Evolutionary conservation across 306 rosid genomes (phyloP).

Genomic region (Herpetospermum pedunculosum): DNA sequence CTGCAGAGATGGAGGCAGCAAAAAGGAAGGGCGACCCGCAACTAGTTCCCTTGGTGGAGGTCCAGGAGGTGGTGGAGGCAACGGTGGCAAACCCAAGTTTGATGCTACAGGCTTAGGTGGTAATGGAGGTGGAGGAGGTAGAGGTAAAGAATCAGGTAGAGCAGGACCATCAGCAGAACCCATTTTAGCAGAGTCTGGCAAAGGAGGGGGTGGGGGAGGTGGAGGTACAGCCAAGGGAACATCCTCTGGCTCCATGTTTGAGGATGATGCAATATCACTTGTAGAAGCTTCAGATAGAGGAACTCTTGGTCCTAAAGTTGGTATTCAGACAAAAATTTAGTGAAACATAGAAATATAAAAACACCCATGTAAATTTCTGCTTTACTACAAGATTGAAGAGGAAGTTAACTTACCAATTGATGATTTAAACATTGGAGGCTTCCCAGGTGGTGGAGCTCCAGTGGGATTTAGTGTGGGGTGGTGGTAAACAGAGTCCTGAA

Average conservation of each 20-base stretch:
- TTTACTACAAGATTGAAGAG: slow-evolving; percentile 11
- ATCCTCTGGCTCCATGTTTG: slow-evolving; percentile 47
- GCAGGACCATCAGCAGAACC: slow-evolving; percentile 48
- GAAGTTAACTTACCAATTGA: slow-evolving; percentile 53
- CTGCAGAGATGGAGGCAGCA: slow-evolving; percentile 73
- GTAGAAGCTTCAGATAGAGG: slow-evolving; percentile 82
- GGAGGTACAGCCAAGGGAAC: slow-evolving; percentile 50
- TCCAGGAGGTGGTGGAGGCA: slow-evolving; percentile 99
- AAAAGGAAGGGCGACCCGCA: slow-evolving; percentile 40
- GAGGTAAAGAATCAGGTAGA: slow-evolving; percentile 64
- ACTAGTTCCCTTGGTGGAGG: slow-evolving; percentile 70
- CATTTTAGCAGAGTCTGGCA: slow-evolving; percentile 35
- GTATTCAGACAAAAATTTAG: slow-evolving; percentile 19
- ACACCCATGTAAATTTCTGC: not conserved
- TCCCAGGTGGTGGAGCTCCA: slow-evolving; percentile 99
- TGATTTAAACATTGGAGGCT: slow-evolving; percentile 95
- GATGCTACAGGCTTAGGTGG: slow-evolving; percentile 64
- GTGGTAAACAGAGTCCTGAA: slow-evolving; percentile 19
- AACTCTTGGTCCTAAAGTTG: slow-evolving; percentile 77
- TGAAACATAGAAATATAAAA: slow-evolving; percentile 3
- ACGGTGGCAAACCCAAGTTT: slow-evolving; percentile 44
- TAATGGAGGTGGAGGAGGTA: slow-evolving; percentile 98
- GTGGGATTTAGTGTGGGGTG: slow-evolving; percentile 93
- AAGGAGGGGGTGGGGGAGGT: slow-evolving; percentile 55
- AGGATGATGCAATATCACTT: slow-evolving; percentile 67